A percentile compares a stretch with the other conserved stretches of the same genome.
phyloP scores from a whole-genome alignment of 768 basidiomycete species.

The Lyophyllum decastes region DNA sequence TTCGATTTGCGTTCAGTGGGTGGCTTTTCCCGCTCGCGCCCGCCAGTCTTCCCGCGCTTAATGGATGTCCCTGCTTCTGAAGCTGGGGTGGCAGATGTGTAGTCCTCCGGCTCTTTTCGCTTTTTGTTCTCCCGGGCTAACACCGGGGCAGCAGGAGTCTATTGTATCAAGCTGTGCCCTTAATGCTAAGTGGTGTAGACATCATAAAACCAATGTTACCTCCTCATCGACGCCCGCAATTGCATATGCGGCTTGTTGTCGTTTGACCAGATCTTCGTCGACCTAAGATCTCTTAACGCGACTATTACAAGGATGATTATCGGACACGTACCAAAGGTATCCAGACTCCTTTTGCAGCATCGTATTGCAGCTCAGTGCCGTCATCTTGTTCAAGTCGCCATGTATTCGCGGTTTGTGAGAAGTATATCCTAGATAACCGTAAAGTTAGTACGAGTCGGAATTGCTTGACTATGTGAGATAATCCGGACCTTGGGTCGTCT shows the following conservation, averaged over 20 bases:
- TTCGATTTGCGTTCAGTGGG: slow-evolving; percentile 69
- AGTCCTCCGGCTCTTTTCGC: slow-evolving; percentile 73
- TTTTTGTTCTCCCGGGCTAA: slow-evolving; percentile 80
- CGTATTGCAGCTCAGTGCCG: slow-evolving; percentile 90
- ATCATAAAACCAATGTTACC: slow-evolving; percentile 44
- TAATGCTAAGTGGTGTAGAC: slow-evolving; percentile 1
- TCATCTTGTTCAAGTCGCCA: slow-evolving; percentile 93
- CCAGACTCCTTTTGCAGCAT: slow-evolving; percentile 75
- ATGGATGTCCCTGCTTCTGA: slow-evolving; percentile 51
- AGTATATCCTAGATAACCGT: slow-evolving; percentile 59
- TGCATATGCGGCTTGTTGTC: slow-evolving; percentile 95
- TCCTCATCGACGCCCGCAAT: slow-evolving; percentile 92
- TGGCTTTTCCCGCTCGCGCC: slow-evolving; percentile 45
- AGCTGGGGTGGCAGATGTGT: slow-evolving; percentile 55
- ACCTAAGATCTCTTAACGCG: slow-evolving; percentile 48
- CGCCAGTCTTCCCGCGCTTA: slow-evolving; percentile 69
- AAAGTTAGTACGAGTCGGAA: slow-evolving; percentile 17
- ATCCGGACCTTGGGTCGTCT: slow-evolving; percentile 64
- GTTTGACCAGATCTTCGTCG: slow-evolving; percentile 82
- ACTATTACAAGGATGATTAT: background rate
- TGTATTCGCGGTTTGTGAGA: slow-evolving; percentile 69
- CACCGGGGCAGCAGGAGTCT: slow-evolving; percentile 90
- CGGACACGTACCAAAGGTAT: slow-evolving; percentile 68
- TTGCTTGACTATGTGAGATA: slow-evolving; percentile 16
- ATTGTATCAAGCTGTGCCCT: background rate